Base-by-base conservation (phyloP, 768 basidiomycete species). In the Clitopilus hobsonii region DNA sequence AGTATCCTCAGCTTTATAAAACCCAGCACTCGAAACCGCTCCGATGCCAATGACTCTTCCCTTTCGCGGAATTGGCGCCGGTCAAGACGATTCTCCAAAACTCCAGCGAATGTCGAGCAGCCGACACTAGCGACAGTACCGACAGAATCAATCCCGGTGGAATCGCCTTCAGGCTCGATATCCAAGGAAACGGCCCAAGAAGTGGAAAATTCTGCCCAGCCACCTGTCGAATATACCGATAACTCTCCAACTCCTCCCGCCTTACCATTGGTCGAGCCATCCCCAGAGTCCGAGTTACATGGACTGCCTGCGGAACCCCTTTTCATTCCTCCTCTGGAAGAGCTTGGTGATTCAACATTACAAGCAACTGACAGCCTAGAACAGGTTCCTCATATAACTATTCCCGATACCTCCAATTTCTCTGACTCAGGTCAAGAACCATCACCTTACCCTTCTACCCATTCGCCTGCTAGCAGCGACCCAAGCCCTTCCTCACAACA, bases 1-100 rank as follows among this genome's bases (percentile, higher is more conserved):
- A 74, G 70, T 51, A 62, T 78, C 41, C 57, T 64, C 55, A 73
- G 56, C 58, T 62, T 60, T 32, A 69, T 63, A 6, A 67, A 65
- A 38, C 60, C 71, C 5, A 18, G n/a, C 22, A 10, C 38, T 11
- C 8, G 38, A 41, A 41, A 41, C 18, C 28, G 23, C n/a, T 24
- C 50, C 8, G 11, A 41, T 23, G 48, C 55, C 14, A 54, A 61
- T 53, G 55, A 52, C 54, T 32, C n/a, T n/a, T n/a, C 48, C 38
- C 8, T 6, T 48, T 41, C 51, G 27, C 51, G 24, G 25, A 53
- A 53, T 52, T 56, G 25, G 27, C 61, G 65, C 38, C 69, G 66
- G 47, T 63, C 63, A 16, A 67, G 68, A 65, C 57, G 64, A 10
- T 55, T 54, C 32, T 66, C 65, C 10, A 65, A 61, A 41, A 45